phyloP scores from a whole-genome alignment of 2,329 filamentous ascomycete species.

The Parastagonospora avenae region DNA sequence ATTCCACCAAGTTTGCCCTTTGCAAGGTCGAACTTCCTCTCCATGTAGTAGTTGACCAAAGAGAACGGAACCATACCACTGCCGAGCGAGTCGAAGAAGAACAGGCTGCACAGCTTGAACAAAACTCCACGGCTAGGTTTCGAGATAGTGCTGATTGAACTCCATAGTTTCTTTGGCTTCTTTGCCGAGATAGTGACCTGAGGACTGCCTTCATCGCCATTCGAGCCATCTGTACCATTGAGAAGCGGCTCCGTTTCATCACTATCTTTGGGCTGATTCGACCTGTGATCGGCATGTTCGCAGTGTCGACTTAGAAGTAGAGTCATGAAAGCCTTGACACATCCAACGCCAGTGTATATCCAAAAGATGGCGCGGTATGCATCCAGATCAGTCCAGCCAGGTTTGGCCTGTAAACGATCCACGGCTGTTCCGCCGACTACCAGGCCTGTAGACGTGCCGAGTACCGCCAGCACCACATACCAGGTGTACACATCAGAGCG shows the following conservation, averaged over 20 bases:
- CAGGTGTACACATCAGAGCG: conserved; percentile 47
- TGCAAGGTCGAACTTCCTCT: conserved; percentile 61
- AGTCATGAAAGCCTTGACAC: conserved; percentile 46
- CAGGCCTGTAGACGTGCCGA: conserved; percentile 43
- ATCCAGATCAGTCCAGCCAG: conserved; percentile 45
- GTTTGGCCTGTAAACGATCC: conserved; percentile 32
- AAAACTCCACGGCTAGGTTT: conserved; percentile 60
- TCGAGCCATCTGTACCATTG: conserved; percentile 3
- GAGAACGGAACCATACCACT: conserved; percentile 67
- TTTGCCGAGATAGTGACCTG: conserved; percentile 20
- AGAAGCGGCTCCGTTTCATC: conserved; percentile 35
- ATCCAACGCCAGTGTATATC: conserved; percentile 50
- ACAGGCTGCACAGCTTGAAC: conserved; percentile 68
- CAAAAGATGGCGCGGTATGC: conserved; percentile 51
- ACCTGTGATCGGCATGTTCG: conserved; percentile 32
- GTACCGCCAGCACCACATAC: conserved; percentile 47
- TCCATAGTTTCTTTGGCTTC: conserved; percentile 22
- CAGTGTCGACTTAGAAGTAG: conserved; percentile 47
- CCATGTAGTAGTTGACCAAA: conserved; percentile 60
- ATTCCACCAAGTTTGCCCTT: conserved; percentile 60
- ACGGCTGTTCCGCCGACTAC: conserved; percentile 46
- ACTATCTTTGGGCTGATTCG: conserved; percentile 1
- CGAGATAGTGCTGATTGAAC: conserved; percentile 61
- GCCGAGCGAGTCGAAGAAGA: conserved; percentile 71
- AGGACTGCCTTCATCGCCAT: background rate